Base-by-base conservation (phyloP, 139 green algal species). In the Picochlorum sp. region DNA sequence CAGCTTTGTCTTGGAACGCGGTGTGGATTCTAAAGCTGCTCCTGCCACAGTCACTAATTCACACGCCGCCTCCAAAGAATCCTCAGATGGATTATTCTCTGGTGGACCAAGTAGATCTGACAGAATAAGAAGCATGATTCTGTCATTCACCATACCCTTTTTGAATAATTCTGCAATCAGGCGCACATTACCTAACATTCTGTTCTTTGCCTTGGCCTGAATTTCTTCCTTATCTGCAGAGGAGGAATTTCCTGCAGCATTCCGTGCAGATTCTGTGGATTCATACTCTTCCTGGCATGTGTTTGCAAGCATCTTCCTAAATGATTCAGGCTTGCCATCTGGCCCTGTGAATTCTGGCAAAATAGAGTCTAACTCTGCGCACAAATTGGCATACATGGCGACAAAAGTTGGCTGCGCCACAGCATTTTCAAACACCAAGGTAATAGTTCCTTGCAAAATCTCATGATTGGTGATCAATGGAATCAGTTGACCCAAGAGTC, bases 221-320 rank as follows among this genome's bases (percentile, higher is more conserved):
- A 69, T 80, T 0, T 65, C 70, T 16, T 88, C 82, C 24, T 74
- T 75, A 63, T 89, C 79, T 5, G 75, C 65, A 10, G 80, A 74
- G 6, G 26, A 58, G 9, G 81, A 68, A 30, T 59, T 6, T 20
- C 5, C 45, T 60, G 75, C 14, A 71, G 86, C 84, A 81, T 77
- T 73, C 16, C 85, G 68, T 4, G 75, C 76, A 21, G 77, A 65
- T 49, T 82, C 75, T 20, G 84, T 82, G 13, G 75, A 81, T 83
- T 97, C 92, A 64, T 97, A 99, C 77, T 98, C 90, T 54, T 96
- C 90, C 81, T 99, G 94, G 82, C 94, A 99, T 4, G 92, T 98
- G 80, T 98, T 97, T 52, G 97, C 85, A 75, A 99, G 81, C 62
- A 98, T 86, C 38, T 90, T 79, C 26, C 77, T 72, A 81, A 99